Conservation (phyloP, 352 stramenopile genomes). For the Pythium plurisporium region DNA sequence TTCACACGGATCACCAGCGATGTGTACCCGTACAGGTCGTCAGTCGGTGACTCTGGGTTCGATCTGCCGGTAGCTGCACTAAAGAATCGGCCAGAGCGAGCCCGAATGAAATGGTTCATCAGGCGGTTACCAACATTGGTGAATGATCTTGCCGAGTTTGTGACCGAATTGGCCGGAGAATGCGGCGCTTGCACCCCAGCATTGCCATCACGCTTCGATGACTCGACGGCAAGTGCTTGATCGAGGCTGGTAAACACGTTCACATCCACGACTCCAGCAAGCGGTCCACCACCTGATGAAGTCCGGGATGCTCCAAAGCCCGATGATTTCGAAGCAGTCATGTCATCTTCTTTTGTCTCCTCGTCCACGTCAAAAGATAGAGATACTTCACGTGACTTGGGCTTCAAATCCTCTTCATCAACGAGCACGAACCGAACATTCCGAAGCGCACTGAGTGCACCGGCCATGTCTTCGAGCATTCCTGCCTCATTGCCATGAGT, state of each 20-base stretch:
- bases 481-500: slow-evolving; percentile 85
- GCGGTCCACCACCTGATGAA: slow-evolving; percentile 32
- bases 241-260: slow-evolving; percentile 78
- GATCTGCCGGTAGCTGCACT: slow-evolving; percentile 27
- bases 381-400: slow-evolving; percentile 36
- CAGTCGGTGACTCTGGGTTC: slow-evolving; percentile 32
- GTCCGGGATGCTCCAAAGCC: slow-evolving; percentile 22
- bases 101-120: slow-evolving; percentile 67
- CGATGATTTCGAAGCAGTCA: slow-evolving; percentile 27
- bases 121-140: slow-evolving; percentile 60
- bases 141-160: slow-evolving; percentile 37
- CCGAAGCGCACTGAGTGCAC: slow-evolving; percentile 73
- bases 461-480: slow-evolving; percentile 87
- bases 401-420: slow-evolving; percentile 57
- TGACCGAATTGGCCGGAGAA: slow-evolving; percentile 34
- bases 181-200: slow-evolving; percentile 15
- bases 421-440: slow-evolving; percentile 79
- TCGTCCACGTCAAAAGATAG: slow-evolving; percentile 70
- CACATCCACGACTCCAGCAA: slow-evolving; percentile 75
- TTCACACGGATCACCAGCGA: slow-evolving; percentile 82
- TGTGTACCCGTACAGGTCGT: slow-evolving; percentile 51
- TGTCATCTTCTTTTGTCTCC: slow-evolving; percentile 50
- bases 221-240: slow-evolving; percentile 48
- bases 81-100: slow-evolving; percentile 55
- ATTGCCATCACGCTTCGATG: slow-evolving; percentile 17